Percentiles rank a stretch among this genome's conserved stretches.
These are phyloP conservation scores for Nicotiana otophora DNA, from an alignment of 257 asterid genomes.

Conservation along the genomic window DNA sequence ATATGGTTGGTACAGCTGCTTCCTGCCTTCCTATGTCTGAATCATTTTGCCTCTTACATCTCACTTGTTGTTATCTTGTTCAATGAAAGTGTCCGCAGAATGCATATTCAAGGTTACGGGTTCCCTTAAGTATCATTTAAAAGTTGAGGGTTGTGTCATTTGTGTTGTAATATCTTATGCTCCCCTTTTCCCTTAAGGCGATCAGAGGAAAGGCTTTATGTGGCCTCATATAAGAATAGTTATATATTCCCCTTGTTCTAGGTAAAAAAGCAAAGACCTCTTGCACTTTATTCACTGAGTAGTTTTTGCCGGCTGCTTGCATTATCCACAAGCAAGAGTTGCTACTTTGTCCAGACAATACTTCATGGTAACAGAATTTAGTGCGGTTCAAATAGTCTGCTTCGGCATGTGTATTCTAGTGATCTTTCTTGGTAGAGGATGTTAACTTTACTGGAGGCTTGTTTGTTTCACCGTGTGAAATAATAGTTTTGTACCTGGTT, in stretches of 20 bases:
- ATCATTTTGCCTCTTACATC: neutral
- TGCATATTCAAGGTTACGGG: neutral
- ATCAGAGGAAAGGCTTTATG: neutral
- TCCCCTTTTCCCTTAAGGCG: neutral
- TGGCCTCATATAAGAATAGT: neutral
- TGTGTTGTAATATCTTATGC: neutral
- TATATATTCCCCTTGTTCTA: neutral
- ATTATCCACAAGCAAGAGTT: neutral
- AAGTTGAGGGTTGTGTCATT: constrained; percentile 3
- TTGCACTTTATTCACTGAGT: neutral
- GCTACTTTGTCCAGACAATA: neutral
- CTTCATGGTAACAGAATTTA: neutral
- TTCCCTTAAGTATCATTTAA: neutral
- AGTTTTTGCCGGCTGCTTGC: neutral
- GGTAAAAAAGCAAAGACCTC: neutral
- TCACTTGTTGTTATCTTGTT: constrained; percentile 4
- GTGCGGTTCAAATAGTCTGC: neutral
- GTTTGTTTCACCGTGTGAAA: neutral
- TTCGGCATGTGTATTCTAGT: neutral
- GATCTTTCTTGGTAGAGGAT: neutral
- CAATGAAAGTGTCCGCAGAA: neutral
- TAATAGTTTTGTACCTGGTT: neutral
- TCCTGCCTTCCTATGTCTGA: neutral
- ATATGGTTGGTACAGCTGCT: constrained; percentile 52
- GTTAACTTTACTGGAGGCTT: neutral